Percentiles rank a stretch among this genome's conserved stretches.
These are phyloP conservation scores for Musa balbisiana DNA, from an alignment of 202 grass and related monocot species.

Conservation along the genomic window DNA sequence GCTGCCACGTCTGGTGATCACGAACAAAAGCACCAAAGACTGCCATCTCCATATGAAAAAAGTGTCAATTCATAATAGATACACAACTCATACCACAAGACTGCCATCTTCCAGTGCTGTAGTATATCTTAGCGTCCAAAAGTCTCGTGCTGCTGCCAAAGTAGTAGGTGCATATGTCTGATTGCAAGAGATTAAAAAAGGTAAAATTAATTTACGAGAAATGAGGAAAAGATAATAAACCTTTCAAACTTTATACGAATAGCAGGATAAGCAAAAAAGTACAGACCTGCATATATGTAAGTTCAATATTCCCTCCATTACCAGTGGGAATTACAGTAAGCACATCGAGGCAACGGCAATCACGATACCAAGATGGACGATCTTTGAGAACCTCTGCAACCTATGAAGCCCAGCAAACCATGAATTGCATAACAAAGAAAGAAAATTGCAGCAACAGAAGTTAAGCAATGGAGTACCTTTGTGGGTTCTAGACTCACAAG, in stretches of 20 bases:
- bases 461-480: background rate
- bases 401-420: background rate
- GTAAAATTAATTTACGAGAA: background rate
- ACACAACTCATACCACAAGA: constrained; percentile 3
- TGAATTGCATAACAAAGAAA: background rate
- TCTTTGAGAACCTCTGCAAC: constrained; percentile 16
- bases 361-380: constrained; percentile 20
- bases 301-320: constrained; percentile 13
- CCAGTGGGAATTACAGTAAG: constrained; percentile 2
- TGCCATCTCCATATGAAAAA: background rate
- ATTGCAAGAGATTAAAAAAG: background rate
- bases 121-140: background rate
- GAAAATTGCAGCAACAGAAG: background rate
- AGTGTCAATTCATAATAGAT: background rate
- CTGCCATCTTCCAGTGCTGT: background rate
- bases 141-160: background rate
- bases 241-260: background rate
- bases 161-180: constrained; percentile 1
- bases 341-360: constrained; percentile 6
- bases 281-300: constrained; percentile 13
- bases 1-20: too few species aligned
- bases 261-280: background rate
- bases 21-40: background rate
- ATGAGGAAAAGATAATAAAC: background rate
- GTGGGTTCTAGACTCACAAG: constrained; percentile 16